Evolutionary conservation across 2,329 filamentous ascomycete species (phyloP), one percentile per base, ranked within the genome.

Genomic region (Epichloe baconii): DNA sequence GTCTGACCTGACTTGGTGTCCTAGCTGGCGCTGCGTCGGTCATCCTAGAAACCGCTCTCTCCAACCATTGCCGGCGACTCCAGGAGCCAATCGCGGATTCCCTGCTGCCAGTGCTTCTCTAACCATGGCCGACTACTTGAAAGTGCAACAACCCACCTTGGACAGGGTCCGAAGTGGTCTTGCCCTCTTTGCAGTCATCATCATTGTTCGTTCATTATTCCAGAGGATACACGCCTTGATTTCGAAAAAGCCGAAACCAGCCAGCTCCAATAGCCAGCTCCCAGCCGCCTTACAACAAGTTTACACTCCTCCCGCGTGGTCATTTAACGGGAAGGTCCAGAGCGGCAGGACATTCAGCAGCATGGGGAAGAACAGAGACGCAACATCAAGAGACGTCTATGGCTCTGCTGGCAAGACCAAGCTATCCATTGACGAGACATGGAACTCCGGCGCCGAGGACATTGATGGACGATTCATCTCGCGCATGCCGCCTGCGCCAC

Each of bases 401-500:
- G 42, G 48, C 17, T 43, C 45, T 35, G 45, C 44, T 44, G 55
- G 35, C 44, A 57, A 4, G 11, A 40, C 34, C 53, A 59, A 54
- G 51, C 55, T 59, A 37, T 50, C 52, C 54, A 60, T 64, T 50
- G 57, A 61, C 53, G 53, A 58, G 36, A 58, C 57, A 44, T 63
- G 62, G 64, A 55, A 41, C 35, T 45, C 53, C 45, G 54, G 54
- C 35, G 57, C 53, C 57, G 59, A 58, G 61, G 56, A 55, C 19
- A 49, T 60, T 57, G 58, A 61, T 50, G 59, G 61, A 47, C 59
- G 61, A 40, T 53, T 68, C 54, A 61, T 68, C 53, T 62, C 66
- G 46, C 66, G 69, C 44, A 67, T 66, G 50, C 70, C 70, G 48
- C 73, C 68, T 47, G 71, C 74, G 44, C 70, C 71, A 51, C 74